phyloP scores from a whole-genome alignment of 1,284 basidiomycete species.

The Fomitopsis palustris region DNA sequence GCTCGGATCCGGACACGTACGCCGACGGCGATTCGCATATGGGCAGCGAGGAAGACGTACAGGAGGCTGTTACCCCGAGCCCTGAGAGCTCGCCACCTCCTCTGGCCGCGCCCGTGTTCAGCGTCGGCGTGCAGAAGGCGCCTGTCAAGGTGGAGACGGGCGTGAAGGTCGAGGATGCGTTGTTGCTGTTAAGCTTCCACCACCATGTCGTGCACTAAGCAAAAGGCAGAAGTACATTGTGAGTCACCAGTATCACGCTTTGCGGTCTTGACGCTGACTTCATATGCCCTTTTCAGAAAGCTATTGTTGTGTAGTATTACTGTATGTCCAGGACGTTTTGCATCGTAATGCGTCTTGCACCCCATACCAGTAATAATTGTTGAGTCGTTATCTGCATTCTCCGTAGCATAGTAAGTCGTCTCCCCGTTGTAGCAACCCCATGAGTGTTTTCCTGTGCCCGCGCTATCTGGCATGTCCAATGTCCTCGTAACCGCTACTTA shows the following conservation, averaged over 20 bases:
- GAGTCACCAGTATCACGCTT: neutral
- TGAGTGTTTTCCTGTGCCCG: neutral
- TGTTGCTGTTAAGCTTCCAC: slow-evolving; percentile 67
- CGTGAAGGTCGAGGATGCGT: slow-evolving; percentile 60
- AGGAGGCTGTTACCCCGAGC: slow-evolving; percentile 69
- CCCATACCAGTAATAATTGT: neutral
- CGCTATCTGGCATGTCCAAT: neutral
- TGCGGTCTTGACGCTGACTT: neutral
- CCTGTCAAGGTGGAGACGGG: slow-evolving; percentile 29
- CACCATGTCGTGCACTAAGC: slow-evolving; percentile 54
- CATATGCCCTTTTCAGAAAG: neutral
- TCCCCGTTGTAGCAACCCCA: neutral
- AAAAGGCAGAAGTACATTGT: slow-evolving; percentile 9
- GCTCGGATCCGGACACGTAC: slow-evolving; percentile 17
- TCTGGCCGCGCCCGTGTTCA: slow-evolving; percentile 13
- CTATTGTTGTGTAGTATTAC: neutral
- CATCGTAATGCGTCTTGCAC: neutral
- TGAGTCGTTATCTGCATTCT: neutral
- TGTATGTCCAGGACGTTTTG: slow-evolving; percentile 1
- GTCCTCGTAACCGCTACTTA: neutral
- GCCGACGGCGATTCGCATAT: slow-evolving; percentile 41
- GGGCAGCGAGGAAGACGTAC: slow-evolving; percentile 59
- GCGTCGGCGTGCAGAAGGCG: slow-evolving; percentile 14
- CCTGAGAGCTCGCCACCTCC: slow-evolving; percentile 51
- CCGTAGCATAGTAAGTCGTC: slow-evolving; percentile 1